phyloP scores from a whole-genome alignment of 441 rosid species.

The California macrophylla region DNA sequence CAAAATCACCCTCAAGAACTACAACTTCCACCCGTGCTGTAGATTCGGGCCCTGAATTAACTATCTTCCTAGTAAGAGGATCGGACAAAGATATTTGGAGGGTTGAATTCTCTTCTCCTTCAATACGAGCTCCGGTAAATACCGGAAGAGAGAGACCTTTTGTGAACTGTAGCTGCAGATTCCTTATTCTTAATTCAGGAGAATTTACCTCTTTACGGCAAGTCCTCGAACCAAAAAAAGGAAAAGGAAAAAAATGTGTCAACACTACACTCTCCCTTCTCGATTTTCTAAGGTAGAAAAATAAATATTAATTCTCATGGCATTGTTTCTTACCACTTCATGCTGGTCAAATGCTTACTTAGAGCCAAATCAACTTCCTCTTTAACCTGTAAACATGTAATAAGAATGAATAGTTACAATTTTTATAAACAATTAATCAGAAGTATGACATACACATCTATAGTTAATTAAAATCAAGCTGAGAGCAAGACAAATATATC shows the following conservation, averaged over 20 bases:
- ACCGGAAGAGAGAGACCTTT: conserved; percentile 68
- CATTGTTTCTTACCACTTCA: conserved; percentile 46
- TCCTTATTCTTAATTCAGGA: conserved; percentile 38
- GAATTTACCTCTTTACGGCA: conserved; percentile 50
- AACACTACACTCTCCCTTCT: background rate
- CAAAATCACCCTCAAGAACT: conserved; percentile 91
- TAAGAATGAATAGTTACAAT: background rate
- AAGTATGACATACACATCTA: background rate
- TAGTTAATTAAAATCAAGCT: background rate
- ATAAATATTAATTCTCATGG: background rate
- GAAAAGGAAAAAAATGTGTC: background rate
- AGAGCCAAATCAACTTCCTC: conserved; percentile 92
- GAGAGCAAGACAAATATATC: background rate
- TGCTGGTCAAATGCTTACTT: conserved; percentile 50
- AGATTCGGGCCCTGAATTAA: conserved; percentile 55
- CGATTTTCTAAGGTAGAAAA: conserved; percentile 2
- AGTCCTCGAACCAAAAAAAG: conserved; percentile 35
- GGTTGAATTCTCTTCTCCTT: conserved; percentile 57
- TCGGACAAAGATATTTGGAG: conserved; percentile 63
- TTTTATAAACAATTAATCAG: background rate
- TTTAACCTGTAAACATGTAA: conserved; percentile 53
- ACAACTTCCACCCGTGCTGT: conserved; percentile 72
- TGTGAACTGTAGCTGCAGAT: conserved; percentile 57
- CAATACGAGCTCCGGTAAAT: conserved; percentile 85
- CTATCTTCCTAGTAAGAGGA: conserved; percentile 40